Percentiles rank a stretch among this genome's conserved stretches.
Conservation (phyloP, 768 basidiomycete genomes). For the Suillus ampliporus region DNA sequence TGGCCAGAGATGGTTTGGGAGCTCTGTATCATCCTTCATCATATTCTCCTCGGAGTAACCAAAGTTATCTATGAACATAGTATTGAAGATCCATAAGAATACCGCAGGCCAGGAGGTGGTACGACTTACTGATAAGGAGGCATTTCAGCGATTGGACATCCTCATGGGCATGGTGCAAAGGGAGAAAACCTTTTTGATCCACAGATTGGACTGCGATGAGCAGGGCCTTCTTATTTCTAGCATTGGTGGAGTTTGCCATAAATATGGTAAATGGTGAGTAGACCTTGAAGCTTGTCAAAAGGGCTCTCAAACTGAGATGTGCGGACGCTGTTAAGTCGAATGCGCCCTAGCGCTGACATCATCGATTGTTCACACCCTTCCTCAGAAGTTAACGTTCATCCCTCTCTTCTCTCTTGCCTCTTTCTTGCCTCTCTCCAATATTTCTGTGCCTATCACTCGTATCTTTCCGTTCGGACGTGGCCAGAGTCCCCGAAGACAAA, state of each 20-base stretch:
- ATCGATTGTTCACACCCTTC: too few species aligned
- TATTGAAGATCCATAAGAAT: background rate
- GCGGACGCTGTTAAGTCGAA: too few species aligned
- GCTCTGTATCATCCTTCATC: constrained; percentile 45
- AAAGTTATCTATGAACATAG: constrained; percentile 38
- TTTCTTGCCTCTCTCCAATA: too few species aligned
- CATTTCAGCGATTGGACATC: constrained; percentile 21
- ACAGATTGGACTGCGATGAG: constrained; percentile 28
- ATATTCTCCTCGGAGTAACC: constrained; percentile 45
- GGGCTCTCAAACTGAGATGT: too few species aligned
- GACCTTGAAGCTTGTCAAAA: too few species aligned
- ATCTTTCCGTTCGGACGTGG: too few species aligned
- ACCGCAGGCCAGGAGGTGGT: background rate
- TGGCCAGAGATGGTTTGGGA: constrained; percentile 40
- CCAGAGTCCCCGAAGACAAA: too few species aligned
- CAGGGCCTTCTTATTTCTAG: constrained; percentile 25
- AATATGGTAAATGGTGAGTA: background rate
- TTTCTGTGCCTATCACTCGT: too few species aligned
- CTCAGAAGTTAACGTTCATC: too few species aligned
- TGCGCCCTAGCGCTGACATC: too few species aligned
- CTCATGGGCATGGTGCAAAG: constrained; percentile 19
- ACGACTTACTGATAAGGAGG: constrained; percentile 30
- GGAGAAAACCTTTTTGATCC: background rate
- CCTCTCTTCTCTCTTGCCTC: too few species aligned
- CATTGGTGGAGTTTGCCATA: constrained; percentile 7